Percentiles rank a stretch among this genome's conserved stretches.
These are phyloP conservation scores for Globisporangium canariense DNA, from an alignment of 352 stramenopile species.

Conservation along the genomic window DNA sequence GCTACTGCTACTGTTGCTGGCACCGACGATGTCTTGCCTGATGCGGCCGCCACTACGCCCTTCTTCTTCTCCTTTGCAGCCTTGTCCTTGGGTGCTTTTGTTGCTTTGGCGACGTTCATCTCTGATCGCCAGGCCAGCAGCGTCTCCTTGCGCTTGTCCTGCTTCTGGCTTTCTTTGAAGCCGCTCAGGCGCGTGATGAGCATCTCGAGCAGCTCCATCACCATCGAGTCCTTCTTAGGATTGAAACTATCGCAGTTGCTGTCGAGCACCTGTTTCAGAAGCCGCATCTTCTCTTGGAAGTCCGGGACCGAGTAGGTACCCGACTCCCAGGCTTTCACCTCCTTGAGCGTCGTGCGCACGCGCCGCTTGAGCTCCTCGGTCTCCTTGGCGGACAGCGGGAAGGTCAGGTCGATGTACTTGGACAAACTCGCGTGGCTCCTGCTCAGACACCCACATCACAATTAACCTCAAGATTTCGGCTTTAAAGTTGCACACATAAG, in stretches of 20 bases:
- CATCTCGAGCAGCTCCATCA: slow-evolving; percentile 15
- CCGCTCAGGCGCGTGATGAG: slow-evolving; percentile 7
- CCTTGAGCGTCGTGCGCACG: slow-evolving; percentile 9
- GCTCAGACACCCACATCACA: not conserved
- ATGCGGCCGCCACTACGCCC: not conserved
- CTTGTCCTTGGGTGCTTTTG: not conserved
- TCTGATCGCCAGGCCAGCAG: slow-evolving; percentile 13
- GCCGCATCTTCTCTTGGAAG: slow-evolving; percentile 18
- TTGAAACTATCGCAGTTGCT: slow-evolving; percentile 17
- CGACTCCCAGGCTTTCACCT: slow-evolving; percentile 14
- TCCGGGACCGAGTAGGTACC: slow-evolving; percentile 15
- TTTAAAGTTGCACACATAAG: not conserved
- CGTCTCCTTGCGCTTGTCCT: slow-evolving; percentile 17
- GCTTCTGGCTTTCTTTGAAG: slow-evolving; percentile 17
- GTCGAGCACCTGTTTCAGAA: slow-evolving; percentile 12
- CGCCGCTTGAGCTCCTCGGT: slow-evolving; percentile 17
- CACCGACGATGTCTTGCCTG: not conserved
- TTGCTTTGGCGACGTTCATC: slow-evolving; percentile 7
- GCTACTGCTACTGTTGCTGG: not conserved
- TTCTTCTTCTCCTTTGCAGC: slow-evolving; percentile 3
- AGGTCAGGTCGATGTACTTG: slow-evolving; percentile 19
- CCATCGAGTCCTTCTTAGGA: slow-evolving; percentile 8
- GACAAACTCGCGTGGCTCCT: slow-evolving; percentile 14
- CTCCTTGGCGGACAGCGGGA: slow-evolving; percentile 13
- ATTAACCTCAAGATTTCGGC: not conserved